Evolutionary conservation across 768 basidiomycete species (phyloP).

Genomic region (Ramaria sp.): DNA sequence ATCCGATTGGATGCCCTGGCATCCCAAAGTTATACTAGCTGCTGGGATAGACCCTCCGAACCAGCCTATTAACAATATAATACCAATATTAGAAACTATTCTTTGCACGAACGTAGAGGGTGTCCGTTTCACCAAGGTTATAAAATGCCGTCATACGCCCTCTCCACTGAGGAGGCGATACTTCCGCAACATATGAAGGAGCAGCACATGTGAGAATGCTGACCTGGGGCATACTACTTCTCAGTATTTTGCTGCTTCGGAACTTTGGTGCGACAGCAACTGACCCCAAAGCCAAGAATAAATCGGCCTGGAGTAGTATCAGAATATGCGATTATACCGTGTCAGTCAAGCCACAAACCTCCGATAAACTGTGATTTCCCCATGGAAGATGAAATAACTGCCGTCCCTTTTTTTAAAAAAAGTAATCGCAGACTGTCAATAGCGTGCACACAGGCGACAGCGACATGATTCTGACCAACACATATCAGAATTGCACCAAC

Average conservation of each 20-base stretch:
- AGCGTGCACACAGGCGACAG: not conserved
- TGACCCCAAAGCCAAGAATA: slow-evolving; percentile 42
- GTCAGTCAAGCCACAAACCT: too few species aligned
- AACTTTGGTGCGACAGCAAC: not conserved
- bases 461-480: not conserved
- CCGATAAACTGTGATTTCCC: slow-evolving; percentile 35
- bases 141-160: slow-evolving; percentile 39
- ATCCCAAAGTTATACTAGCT: slow-evolving; percentile 16
- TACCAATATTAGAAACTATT: not conserved
- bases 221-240: not conserved
- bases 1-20: slow-evolving; percentile 23
- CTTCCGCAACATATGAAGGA: slow-evolving; percentile 41
- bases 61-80: slow-evolving; percentile 7
- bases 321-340: too few species aligned
- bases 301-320: slow-evolving; percentile 12
- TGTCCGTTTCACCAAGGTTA: slow-evolving; percentile 19
- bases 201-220: slow-evolving; percentile 21
- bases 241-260: not conserved
- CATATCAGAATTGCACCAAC: slow-evolving; percentile 15
- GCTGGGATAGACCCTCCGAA: slow-evolving; percentile 14
- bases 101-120: not conserved
- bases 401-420: slow-evolving; percentile 32
- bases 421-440: slow-evolving; percentile 7
- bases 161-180: slow-evolving; percentile 50
- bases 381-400: slow-evolving; percentile 35